These are phyloP conservation scores for Plasmodium fragile DNA, from an alignment of 169 alveolate genomes.

Conservation along the genomic window DNA sequence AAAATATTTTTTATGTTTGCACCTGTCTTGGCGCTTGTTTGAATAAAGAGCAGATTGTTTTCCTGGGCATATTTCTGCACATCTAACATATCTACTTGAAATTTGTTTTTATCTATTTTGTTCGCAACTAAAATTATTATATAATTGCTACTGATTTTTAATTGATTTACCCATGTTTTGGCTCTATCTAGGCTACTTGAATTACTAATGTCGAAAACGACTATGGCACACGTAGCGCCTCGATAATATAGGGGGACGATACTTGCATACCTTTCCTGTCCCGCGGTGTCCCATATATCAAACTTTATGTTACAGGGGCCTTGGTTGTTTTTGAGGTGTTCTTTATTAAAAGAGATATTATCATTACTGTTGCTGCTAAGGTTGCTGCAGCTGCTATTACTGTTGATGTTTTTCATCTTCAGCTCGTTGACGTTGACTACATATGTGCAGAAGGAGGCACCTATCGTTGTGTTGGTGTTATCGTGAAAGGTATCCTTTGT, in stretches of 20 bases:
- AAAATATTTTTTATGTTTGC: conserved; percentile 80
- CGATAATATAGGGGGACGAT: conserved; percentile 91
- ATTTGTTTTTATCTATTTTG: conserved; percentile 82
- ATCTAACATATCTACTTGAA: conserved; percentile 80
- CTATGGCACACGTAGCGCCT: conserved; percentile 92
- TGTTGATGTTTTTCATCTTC: conserved; percentile 28
- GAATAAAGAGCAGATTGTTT: conserved; percentile 80
- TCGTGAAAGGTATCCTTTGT: conserved; percentile 92
- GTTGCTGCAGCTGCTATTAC: conserved; percentile 8
- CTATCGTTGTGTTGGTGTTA: conserved; percentile 92
- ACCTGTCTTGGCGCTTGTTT: conserved; percentile 89
- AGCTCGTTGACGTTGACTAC: conserved; percentile 78
- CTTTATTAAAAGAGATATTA: conserved; percentile 16
- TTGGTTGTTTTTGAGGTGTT: conserved; percentile 26
- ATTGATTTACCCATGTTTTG: conserved; percentile 89
- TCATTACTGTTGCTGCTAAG: neutral
- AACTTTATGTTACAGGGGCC: conserved; percentile 82
- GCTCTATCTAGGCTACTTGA: conserved; percentile 88
- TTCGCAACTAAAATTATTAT: conserved; percentile 85
- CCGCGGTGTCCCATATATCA: conserved; percentile 95
- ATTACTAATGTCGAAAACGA: conserved; percentile 90
- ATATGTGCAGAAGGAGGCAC: conserved; percentile 91
- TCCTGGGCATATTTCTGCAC: conserved; percentile 85
- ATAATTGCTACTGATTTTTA: conserved; percentile 80
- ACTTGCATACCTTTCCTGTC: conserved; percentile 92